Base-by-base conservation (phyloP, 768 basidiomycete species). In the Russula dissimulans region DNA sequence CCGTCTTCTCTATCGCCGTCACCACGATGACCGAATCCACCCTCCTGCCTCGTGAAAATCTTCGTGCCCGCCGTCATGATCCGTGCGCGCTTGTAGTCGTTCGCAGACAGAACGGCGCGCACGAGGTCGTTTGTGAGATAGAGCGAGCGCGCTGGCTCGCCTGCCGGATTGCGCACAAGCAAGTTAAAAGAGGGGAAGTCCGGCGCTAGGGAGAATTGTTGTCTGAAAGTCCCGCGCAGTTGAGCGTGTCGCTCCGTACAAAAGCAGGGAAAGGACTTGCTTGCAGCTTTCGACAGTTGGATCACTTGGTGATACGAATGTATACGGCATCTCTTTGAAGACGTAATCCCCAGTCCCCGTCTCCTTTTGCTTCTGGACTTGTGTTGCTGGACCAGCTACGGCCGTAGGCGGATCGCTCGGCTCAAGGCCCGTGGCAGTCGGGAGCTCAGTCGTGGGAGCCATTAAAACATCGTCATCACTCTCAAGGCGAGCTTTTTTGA, bases 1-100 rank as follows among this genome's bases (percentile, higher is more conserved):
- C 34, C 14, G 3, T 38, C 50, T 31, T 57, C 57, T 14, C 9
- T 39, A 15, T 41, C 44, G 1, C n/a, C 53, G 15, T 15, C 4
- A 10, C n/a, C 47, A 10, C 38, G 14, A 18, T 46, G 54, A 17
- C 65, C 65, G 47, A 64, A 65, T 9, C 67, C 83, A 2, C 81
- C 82, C 61, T 95, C 95, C 71, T 98, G 95, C 69, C 91, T 89
- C 6, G 84, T 82, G 72, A 98, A 89, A 12, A 93, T 85, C 71
- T 97, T 95, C 43, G 94, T 93, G 18, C 97, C 97, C n/a, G 90
- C 88, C 14, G 89, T 85, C 67, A 94, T 86, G 54, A 99, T 82
- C 1, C 97, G 85, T 57, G 97, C 79, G 31, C 86, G 84, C 32
- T 81, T 80, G 70, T 87, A 95, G 69, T 91, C 85, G 70, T 98